Evolutionary conservation across 345 rosid genomes (phyloP), one percentile per base, ranked within the genome.

Genomic region (Hypericum androsaemum): DNA sequence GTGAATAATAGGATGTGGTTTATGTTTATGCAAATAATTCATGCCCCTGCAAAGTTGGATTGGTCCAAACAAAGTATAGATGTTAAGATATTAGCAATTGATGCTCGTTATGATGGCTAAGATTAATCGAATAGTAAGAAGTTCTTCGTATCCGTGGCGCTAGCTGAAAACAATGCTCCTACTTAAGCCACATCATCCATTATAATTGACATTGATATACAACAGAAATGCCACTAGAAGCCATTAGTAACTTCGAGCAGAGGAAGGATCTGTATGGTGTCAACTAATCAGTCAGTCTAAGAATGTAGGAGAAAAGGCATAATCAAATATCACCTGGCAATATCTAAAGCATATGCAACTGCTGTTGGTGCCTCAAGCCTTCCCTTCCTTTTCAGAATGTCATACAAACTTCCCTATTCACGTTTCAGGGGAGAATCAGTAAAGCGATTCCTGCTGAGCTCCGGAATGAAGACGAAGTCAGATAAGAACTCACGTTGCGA

Each of bases 11-110:
- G 84, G 74, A 58, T 74, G 74, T 6, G 80, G 84, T 53, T 74
- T 81, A 63, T 78, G 88, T 60, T 72, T 77, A 63, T 76, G 84
- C 62, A 81, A 82, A 65, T 81, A 81, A 62, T 81, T 81, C 88
- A 78, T 81, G 50, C 84, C 84, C 62, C 88, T 78, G 70, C 63
- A 76, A 64, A 37, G 38, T 47, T 54, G 7, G 41, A 61, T 47
- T 54, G 7, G 41, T 58, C 15, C 10, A 13, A 14, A 15, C 32
- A 6, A 53, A 40, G n/a, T n/a, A 53, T 14, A 13, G 22, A 8
- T 38, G 5, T 43, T n/a, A n/a, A n/a, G n/a, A n/a, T n/a, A n/a
- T 50, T 39, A 48, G 41, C n/a, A 45, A 37, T 41, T 39, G 10
- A 53, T 22, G 15, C 17, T 17, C 17, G 1, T 15, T 22, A 22